Evolutionary conservation across 768 basidiomycete genomes (phyloP), one percentile per base, ranked within the genome.

Genomic region (Hirschioporus abietinus): DNA sequence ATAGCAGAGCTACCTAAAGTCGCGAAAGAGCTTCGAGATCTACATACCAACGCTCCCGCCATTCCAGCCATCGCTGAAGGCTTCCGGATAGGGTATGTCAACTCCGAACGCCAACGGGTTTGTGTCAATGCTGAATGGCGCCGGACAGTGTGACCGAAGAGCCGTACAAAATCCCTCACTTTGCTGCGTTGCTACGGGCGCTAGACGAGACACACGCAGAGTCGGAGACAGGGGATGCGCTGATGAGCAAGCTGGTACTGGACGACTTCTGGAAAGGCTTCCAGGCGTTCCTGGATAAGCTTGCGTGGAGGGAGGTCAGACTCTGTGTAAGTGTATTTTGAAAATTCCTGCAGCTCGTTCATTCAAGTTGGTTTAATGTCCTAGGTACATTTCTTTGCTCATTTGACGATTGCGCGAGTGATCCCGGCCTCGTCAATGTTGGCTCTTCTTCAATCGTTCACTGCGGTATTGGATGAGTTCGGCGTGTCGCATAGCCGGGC

Each of bases 211-310:
- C 76, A 42, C 75, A 77, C 6, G 78, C 76, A 4, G 74, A 77
- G 58, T 72, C 75, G 2, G 76, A 76, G 34, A 70, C 75, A 7
- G 30, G 60, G 25, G 24, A 25, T 73, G 80, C 78, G 23, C 80
- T 87, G 0, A 75, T 92, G 0, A 92, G 92, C 1, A 84, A 84
- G 64, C 85, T 89, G 60, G 82, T 96, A 18, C 78, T 96, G 23
- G 91, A 95, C 70, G 95, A 99, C 73, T 90, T 95, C 67, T 91
- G 91, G 86, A 92, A 91, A 76, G 91, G 91, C 1, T 97, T 98
- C 75, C 92, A 95, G 72, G 84, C 86, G 1, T 93, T 89, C 74
- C 80, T 98, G 24, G 95, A 97, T 77, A 92, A 92, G 69, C 79
- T 95, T 27, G 87, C 91, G 65, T 98, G 96, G 96, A 84, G 93